These are phyloP conservation scores for Mimosa bimucronata DNA, from an alignment of 306 rosid species.

Conservation along the genomic window DNA sequence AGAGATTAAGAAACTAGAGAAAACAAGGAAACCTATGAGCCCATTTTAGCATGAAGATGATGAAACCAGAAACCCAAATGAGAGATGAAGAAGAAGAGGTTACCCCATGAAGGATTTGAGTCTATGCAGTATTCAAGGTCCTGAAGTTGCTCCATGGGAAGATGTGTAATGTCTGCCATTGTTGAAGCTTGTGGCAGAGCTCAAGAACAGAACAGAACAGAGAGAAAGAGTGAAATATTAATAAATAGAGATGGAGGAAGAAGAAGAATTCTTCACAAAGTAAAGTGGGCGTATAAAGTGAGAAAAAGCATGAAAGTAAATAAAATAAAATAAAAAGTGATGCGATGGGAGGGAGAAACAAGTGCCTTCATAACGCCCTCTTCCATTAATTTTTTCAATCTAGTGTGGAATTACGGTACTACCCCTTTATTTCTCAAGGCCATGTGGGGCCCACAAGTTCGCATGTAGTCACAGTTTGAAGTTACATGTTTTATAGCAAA, in stretches of 20 bases:
- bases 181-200: conserved; percentile 46
- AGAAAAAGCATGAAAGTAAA: conserved; percentile 40
- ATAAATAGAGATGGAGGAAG: conserved; percentile 7
- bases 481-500: not conserved
- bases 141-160: conserved; percentile 97
- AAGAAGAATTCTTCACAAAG: conserved; percentile 44
- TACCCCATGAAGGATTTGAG: conserved; percentile 99
- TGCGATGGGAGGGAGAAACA: not conserved
- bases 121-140: conserved; percentile 98
- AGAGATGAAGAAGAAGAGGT: conserved; percentile 21
- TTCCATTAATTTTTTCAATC: not conserved
- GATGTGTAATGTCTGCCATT: conserved; percentile 96
- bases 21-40: conserved; percentile 13
- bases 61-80: conserved; percentile 25
- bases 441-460: not conserved
- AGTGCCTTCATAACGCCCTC: conserved; percentile 11
- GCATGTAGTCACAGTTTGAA: not conserved
- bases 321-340: not conserved
- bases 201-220: conserved; percentile 40
- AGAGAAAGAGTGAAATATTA: not conserved
- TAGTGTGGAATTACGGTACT: not conserved
- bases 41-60: conserved; percentile 27
- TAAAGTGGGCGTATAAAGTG: conserved; percentile 53
- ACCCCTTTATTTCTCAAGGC: not conserved
- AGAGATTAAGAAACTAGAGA: conserved; percentile 23